Base-by-base conservation (phyloP, 2,329 filamentous ascomycete species). In the Neoscytalidium dimidiatum region DNA sequence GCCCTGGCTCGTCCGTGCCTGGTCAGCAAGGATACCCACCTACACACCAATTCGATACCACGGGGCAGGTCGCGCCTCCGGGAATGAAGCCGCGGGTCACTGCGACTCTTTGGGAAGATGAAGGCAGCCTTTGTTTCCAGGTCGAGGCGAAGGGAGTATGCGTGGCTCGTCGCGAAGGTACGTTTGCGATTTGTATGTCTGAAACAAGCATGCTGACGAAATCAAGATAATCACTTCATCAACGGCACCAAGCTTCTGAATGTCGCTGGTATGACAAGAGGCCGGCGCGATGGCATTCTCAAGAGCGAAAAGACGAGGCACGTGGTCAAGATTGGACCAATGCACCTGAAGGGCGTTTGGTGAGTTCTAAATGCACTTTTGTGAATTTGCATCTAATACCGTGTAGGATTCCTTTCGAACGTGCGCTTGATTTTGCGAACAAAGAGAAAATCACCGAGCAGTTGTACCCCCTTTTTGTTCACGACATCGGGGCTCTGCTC, bases 401-500 rank as follows among this genome's bases (percentile, higher is more conserved):
- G 5, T 9, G 19, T 71, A 97, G 94, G 94, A 99, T 99, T 73
- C 95, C 95, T 1, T 98, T 96, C 72, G 95, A 98, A 71, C 90
- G 95, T 69, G 95, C 95, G n/a, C 82, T 99, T 62, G 95, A 98
- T 73, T 98, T 99, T 76, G 95, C 95, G 69, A 99, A 99, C 83
- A 98, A 97, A 85, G 95, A 99, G 80, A 98, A 98, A 82, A 99
- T 98, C 69, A 98, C 95, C 0, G 94, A 98, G 79, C 83, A 94
- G 53, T 82, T 98, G 63, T 99, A 98, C 78, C 95, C 95, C 61
- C 84, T 99, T 56, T 99, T 99, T 77, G 95, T 98, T 43, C 94
- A 98, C 79, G 96, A 98, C 79, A 98, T 98, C 75, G 92, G 92
- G 66, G 91, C 92, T 65, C 84, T 98, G 69, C 86, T 98, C 57